These are phyloP conservation scores for Didymella arachidicola DNA, from an alignment of 2,329 filamentous ascomycete species.

Conservation along the genomic window DNA sequence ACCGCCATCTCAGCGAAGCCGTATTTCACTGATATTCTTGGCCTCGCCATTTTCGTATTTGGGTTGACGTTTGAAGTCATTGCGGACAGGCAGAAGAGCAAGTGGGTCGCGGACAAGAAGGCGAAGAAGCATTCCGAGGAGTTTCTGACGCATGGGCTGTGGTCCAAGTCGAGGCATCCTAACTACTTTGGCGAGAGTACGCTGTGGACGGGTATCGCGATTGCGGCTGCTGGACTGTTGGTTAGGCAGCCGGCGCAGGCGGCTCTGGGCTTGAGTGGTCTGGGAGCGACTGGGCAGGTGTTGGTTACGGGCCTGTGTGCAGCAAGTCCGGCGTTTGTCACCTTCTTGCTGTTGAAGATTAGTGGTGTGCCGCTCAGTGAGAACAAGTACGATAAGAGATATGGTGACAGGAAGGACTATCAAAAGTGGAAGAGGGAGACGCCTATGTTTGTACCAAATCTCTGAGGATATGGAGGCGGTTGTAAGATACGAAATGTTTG, in stretches of 20 bases:
- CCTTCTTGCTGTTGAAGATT: slow-evolving; percentile 69
- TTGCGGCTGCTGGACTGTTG: slow-evolving; percentile 65
- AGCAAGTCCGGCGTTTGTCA: slow-evolving; percentile 70
- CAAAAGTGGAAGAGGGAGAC: slow-evolving; percentile 72
- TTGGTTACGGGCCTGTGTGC: slow-evolving; percentile 61
- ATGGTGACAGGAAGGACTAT: slow-evolving; percentile 70
- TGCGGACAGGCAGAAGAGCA: slow-evolving; percentile 70
- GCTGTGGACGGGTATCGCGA: slow-evolving; percentile 73
- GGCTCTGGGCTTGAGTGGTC: slow-evolving; percentile 63
- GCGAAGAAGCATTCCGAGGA: slow-evolving; percentile 72
- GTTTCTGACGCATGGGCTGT: slow-evolving; percentile 70
- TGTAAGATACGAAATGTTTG: too few relatives aligned
- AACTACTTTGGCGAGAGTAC: slow-evolving; percentile 78
- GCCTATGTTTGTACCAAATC: slow-evolving; percentile 69
- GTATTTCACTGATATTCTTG: slow-evolving; percentile 63
- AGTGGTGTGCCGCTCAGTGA: slow-evolving; percentile 72
- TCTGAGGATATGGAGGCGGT: slow-evolving; percentile 35
- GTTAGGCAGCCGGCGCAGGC: slow-evolving; percentile 62
- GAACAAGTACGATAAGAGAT: slow-evolving; percentile 71
- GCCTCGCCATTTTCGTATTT: slow-evolving; percentile 64
- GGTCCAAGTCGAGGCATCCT: slow-evolving; percentile 68
- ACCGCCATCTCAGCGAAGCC: slow-evolving; percentile 50
- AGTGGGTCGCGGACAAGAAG: slow-evolving; percentile 68
- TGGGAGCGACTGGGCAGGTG: slow-evolving; percentile 51
- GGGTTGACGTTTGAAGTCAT: slow-evolving; percentile 68